phyloP scores from a whole-genome alignment of 768 basidiomycete species.

The Phlegmacium glaucopus region DNA sequence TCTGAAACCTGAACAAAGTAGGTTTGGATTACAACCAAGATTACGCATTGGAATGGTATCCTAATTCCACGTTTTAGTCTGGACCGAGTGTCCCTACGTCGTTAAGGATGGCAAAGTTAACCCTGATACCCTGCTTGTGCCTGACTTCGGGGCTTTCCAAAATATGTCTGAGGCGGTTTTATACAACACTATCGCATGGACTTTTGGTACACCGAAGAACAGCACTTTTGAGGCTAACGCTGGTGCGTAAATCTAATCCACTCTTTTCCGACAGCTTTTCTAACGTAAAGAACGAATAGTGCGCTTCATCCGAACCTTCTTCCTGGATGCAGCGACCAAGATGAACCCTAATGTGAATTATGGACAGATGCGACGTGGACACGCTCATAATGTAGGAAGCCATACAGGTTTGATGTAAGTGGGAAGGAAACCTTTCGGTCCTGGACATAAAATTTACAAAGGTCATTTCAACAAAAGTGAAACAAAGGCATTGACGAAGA shows the following conservation, averaged over 20 bases:
- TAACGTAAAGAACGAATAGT: too few species aligned
- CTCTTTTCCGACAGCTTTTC: background rate
- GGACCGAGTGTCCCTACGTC: slow-evolving; percentile 56
- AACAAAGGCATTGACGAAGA: slow-evolving; percentile 54
- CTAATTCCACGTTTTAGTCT: slow-evolving; percentile 30
- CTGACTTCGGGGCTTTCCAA: slow-evolving; percentile 53
- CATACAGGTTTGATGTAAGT: too few species aligned
- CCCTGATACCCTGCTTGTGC: slow-evolving; percentile 55
- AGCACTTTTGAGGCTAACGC: slow-evolving; percentile 41
- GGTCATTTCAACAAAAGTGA: slow-evolving; percentile 41
- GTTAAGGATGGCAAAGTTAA: slow-evolving; percentile 60
- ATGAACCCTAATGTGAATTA: background rate
- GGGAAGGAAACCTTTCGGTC: too few species aligned
- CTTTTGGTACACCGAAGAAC: too few species aligned
- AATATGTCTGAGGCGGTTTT: slow-evolving; percentile 55
- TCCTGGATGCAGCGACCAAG: background rate
- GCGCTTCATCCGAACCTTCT: background rate
- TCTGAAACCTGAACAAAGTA: slow-evolving; percentile 51
- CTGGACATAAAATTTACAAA: background rate
- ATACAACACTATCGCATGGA: slow-evolving; percentile 58
- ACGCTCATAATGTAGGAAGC: too few species aligned
- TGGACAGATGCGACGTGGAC: background rate
- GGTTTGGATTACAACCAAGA: slow-evolving; percentile 4
- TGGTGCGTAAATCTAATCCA: slow-evolving; percentile 23
- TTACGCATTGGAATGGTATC: background rate